phyloP scores from a whole-genome alignment of 805 yeast genomes.

The Ascoidea asiatica region DNA sequence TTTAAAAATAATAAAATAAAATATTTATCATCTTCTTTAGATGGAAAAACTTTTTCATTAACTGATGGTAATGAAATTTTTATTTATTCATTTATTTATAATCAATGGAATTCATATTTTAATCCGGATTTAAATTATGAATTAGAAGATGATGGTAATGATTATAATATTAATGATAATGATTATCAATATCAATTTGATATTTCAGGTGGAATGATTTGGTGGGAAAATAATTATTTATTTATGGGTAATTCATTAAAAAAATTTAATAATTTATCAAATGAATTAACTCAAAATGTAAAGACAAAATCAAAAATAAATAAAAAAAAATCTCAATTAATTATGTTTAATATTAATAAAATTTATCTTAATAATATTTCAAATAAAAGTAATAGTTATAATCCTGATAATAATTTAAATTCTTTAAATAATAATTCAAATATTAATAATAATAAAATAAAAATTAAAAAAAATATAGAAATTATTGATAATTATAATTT shows the following conservation, averaged over 20 bases:
- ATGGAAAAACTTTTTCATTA: slow-evolving; percentile 14
- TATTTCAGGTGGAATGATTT: slow-evolving; percentile 6
- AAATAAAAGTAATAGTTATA: not conserved
- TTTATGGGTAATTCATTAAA: slow-evolving; percentile 5
- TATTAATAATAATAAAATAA: not conserved
- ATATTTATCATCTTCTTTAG: slow-evolving; percentile 13
- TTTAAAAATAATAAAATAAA: slow-evolving; percentile 8
- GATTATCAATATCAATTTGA: no score
- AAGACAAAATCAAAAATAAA: slow-evolving; percentile 7
- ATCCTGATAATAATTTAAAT: not conserved
- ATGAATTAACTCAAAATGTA: no score
- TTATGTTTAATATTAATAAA: slow-evolving; percentile 8
- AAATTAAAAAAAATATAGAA: slow-evolving; percentile 3
- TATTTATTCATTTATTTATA: slow-evolving; percentile 12
- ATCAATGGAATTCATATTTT: slow-evolving; percentile 17
- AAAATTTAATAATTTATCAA: no score
- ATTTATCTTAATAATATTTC: not conserved
- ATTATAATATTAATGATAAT: no score
- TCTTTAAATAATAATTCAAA: not conserved
- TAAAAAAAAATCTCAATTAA: slow-evolving; percentile 5
- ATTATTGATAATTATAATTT: not conserved
- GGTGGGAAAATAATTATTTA: slow-evolving; percentile 9
- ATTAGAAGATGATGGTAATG: slow-evolving; percentile 8
- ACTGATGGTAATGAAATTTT: slow-evolving; percentile 12
- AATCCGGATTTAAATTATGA: no score